These are phyloP conservation scores for Yamadazyma sp. DNA, from an alignment of 805 yeast species.

Conservation along the genomic window DNA sequence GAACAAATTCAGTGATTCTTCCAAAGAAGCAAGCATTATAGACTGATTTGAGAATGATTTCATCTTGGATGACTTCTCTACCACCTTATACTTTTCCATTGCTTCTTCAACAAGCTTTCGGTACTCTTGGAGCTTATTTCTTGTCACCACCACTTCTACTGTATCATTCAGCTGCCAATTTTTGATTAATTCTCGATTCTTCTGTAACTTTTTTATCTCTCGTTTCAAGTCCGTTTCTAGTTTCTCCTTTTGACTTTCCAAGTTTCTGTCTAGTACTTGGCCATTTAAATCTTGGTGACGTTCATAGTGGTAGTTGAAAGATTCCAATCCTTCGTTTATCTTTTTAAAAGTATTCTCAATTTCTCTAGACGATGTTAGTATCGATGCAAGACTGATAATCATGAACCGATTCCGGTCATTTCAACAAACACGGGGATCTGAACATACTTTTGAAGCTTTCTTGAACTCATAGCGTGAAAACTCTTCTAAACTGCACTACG, in stretches of 20 bases:
- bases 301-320: constrained; percentile 45
- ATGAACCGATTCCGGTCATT: too few species aligned
- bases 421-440: not conserved
- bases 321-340: constrained; percentile 46
- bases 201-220: constrained; percentile 46
- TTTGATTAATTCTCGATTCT: constrained; percentile 46
- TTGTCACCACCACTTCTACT: constrained; percentile 26
- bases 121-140: constrained; percentile 34
- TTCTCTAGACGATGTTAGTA: constrained; percentile 27
- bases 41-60: constrained; percentile 46
- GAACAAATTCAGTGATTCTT: constrained; percentile 29
- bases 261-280: constrained; percentile 27
- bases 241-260: constrained; percentile 45
- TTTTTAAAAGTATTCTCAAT: constrained; percentile 44
- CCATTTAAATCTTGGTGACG: constrained; percentile 37
- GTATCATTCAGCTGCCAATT: constrained; percentile 43
- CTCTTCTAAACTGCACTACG: not conserved
- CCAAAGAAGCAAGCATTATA: constrained; percentile 43
- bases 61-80: constrained; percentile 43
- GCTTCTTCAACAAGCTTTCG: constrained; percentile 44
- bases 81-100: constrained; percentile 46
- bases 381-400: not conserved
- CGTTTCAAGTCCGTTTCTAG: constrained; percentile 45
- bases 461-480: constrained; percentile 15
- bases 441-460: constrained; percentile 40